Percentiles rank a stretch among this genome's conserved stretches.
phyloP scores from a whole-genome alignment of 108 stramenopile genomes.

The Aurantiochytrium sp. region DNA sequence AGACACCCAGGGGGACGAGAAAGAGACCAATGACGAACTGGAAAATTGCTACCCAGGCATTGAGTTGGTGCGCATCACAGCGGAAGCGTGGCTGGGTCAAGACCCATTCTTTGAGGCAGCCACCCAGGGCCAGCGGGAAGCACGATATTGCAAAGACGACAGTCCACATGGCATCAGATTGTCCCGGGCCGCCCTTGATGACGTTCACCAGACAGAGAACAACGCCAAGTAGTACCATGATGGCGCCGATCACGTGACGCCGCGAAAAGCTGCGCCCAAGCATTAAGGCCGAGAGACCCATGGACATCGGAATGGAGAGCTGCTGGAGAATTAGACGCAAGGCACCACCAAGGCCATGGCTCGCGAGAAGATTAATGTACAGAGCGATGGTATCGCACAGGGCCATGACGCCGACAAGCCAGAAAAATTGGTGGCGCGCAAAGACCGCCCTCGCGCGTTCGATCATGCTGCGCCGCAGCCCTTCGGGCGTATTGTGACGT shows the following conservation, averaged over 20 bases:
- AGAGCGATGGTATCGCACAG: background rate
- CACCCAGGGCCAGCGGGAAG: slow-evolving; percentile 1
- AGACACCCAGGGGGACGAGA: background rate
- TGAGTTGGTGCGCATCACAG: background rate
- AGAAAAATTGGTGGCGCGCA: background rate
- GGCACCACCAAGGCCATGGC: background rate
- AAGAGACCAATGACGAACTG: background rate
- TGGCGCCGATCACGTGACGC: background rate
- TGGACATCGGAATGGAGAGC: background rate
- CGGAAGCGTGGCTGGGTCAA: background rate
- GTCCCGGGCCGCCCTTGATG: background rate
- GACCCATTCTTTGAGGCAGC: background rate
- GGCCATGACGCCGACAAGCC: background rate
- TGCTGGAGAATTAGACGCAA: background rate
- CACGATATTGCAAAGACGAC: background rate
- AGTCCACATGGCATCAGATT: background rate
- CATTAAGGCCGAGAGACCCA: background rate
- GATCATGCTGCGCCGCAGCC: background rate
- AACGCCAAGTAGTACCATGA: background rate
- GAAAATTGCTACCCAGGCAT: background rate
- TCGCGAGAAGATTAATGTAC: slow-evolving; percentile 7
- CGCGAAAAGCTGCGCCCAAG: background rate
- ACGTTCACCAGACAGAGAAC: slow-evolving; percentile 1
- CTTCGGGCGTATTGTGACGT: background rate
- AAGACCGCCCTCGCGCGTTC: background rate